These are phyloP conservation scores for Ceratocystis huliohia DNA, from an alignment of 2,329 filamentous ascomycete species.

Conservation along the genomic window DNA sequence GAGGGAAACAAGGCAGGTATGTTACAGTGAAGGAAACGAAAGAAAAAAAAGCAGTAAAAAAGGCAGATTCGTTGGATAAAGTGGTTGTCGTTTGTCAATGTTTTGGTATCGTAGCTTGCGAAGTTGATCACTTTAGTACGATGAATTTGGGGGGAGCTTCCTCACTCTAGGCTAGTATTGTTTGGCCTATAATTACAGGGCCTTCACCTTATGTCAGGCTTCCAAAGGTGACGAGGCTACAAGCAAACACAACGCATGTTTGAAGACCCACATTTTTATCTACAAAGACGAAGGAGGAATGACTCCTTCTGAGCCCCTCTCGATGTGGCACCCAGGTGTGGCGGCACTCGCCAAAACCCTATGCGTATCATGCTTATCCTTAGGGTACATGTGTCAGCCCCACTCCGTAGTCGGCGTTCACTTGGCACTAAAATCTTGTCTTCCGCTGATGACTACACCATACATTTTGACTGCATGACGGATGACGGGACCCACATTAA, in stretches of 20 bases:
- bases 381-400: not conserved
- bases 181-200: slow-evolving; percentile 6
- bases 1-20: not conserved
- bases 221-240: slow-evolving; percentile 20
- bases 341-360: not conserved
- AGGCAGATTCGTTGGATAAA: not conserved
- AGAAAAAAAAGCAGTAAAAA: not conserved
- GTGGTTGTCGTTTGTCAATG: slow-evolving; percentile 1
- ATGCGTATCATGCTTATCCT: not conserved
- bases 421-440: not conserved
- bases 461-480: not conserved
- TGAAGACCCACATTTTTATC: slow-evolving; percentile 9
- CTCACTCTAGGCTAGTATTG: not conserved
- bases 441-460: slow-evolving; percentile 2
- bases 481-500: not conserved
- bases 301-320: not conserved
- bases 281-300: not conserved
- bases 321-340: slow-evolving; percentile 1
- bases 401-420: slow-evolving; percentile 15
- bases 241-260: not conserved
- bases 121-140: not conserved
- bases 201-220: slow-evolving; percentile 14
- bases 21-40: not conserved
- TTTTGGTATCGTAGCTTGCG: not conserved
- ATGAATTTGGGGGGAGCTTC: not conserved